Evolutionary conservation across 2,329 filamentous ascomycete species (phyloP).

Genomic region (Elsinoe australis): DNA sequence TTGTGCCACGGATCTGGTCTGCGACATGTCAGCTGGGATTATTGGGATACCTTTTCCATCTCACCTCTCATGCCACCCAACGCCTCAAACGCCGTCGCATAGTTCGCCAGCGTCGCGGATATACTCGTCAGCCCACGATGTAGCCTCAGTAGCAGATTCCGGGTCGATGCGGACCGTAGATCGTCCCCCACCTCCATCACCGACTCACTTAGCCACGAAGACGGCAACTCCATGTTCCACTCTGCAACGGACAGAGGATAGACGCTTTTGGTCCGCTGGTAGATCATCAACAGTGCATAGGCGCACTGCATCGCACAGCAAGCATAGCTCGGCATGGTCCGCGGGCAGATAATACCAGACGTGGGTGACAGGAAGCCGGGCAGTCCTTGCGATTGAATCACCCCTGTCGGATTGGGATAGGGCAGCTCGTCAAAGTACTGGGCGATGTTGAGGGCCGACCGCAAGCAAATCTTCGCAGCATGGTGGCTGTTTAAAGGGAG

Average conservation of each 20-base stretch:
- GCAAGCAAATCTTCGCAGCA: conserved; percentile 45
- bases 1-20: no score
- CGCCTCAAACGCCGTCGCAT: conserved; percentile 21
- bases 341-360: conserved; percentile 24
- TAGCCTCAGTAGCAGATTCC: conserved; percentile 11
- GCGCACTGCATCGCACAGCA: conserved; percentile 43
- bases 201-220: no score
- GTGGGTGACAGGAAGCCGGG: background rate
- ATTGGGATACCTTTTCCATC: no score
- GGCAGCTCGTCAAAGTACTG: conserved; percentile 41
- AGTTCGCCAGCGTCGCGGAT: conserved; percentile 19
- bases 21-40: no score
- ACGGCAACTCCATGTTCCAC: background rate
- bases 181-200: no score
- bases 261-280: conserved; percentile 16
- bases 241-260: background rate
- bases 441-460: conserved; percentile 44
- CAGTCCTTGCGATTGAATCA: background rate
- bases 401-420: conserved; percentile 35
- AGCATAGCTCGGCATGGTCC: conserved; percentile 42
- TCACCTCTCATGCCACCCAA: conserved; percentile 22
- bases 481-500: conserved; percentile 40
- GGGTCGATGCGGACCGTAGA: conserved; percentile 4
- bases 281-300: conserved; percentile 42
- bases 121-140: conserved; percentile 18